phyloP scores from a whole-genome alignment of 768 basidiomycete species.

The Boletus rufocinnamomeus region DNA sequence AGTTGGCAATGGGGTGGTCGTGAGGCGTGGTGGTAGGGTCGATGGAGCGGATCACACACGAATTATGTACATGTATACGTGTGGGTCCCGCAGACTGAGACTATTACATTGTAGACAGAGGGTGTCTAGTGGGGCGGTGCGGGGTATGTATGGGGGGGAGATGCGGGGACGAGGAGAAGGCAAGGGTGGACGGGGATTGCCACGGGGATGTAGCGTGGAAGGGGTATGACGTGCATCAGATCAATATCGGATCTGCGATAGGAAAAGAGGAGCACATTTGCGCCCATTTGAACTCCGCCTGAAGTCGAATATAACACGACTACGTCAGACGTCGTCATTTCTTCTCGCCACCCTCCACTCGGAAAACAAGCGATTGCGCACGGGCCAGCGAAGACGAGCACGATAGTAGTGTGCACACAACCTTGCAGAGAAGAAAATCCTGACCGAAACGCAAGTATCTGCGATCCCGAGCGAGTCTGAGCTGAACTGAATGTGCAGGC shows the following conservation, averaged over 20 bases:
- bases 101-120: not conserved
- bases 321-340: constrained; percentile 48
- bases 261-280: constrained; percentile 15
- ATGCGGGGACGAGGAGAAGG: not conserved
- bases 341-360: constrained; percentile 36
- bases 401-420: constrained; percentile 2
- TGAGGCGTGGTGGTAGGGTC: constrained; percentile 10
- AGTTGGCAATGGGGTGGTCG: constrained; percentile 6
- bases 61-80: not conserved
- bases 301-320: constrained; percentile 45
- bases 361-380: constrained; percentile 31
- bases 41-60: not conserved
- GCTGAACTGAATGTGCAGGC: constrained; percentile 23
- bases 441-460: constrained; percentile 27
- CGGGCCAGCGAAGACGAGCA: constrained; percentile 31
- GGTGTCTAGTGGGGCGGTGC: not conserved
- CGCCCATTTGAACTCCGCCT: constrained; percentile 41
- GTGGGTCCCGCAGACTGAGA: too few relatives aligned
- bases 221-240: constrained; percentile 37
- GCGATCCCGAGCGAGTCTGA: constrained; percentile 23
- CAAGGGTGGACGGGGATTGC: not conserved
- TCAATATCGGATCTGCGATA: constrained; percentile 39
- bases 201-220: constrained; percentile 20
- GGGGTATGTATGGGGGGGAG: not conserved
- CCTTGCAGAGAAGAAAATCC: not conserved